Evolutionary conservation across 2,329 filamentous ascomycete genomes (phyloP).

Genomic region (Aureobasidium uvarum): DNA sequence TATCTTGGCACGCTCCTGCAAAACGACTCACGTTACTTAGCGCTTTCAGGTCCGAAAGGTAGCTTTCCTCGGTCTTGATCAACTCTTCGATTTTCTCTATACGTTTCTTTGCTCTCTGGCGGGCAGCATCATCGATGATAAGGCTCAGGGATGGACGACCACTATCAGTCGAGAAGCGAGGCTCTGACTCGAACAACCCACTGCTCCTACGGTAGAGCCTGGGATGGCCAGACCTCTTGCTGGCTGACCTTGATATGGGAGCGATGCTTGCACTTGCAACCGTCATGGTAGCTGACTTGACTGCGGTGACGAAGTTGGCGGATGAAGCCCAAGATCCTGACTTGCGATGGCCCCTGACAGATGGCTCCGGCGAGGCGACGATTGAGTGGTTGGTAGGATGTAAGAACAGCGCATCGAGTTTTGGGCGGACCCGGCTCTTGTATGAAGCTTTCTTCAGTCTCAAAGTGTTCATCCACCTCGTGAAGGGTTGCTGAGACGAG

Average conservation of each 20-base stretch:
- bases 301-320: constrained; percentile 72
- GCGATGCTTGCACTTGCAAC: constrained; percentile 68
- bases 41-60: constrained; percentile 82
- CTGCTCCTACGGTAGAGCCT: constrained; percentile 59
- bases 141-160: constrained; percentile 47
- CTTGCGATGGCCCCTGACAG: constrained; percentile 39
- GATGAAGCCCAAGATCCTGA: constrained; percentile 67
- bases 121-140: constrained; percentile 65
- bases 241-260: constrained; percentile 58
- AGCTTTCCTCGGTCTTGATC: constrained; percentile 80
- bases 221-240: constrained; percentile 54
- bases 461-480: constrained; percentile 70
- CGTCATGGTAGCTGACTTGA: constrained; percentile 79
- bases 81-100: constrained; percentile 81
- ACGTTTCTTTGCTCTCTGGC: constrained; percentile 69
- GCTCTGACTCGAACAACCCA: constrained; percentile 62
- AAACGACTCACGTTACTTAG: constrained; percentile 68
- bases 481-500: constrained; percentile 53
- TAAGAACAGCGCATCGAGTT: constrained; percentile 33
- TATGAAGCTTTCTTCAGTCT: constrained; percentile 54
- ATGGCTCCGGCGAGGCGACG: neutral
- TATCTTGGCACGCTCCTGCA: neutral
- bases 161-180: constrained; percentile 62
- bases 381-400: constrained; percentile 22
- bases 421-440: constrained; percentile 38